Evolutionary conservation across 1,139 yeast genomes (phyloP).

Genomic region (Pichia sp.): DNA sequence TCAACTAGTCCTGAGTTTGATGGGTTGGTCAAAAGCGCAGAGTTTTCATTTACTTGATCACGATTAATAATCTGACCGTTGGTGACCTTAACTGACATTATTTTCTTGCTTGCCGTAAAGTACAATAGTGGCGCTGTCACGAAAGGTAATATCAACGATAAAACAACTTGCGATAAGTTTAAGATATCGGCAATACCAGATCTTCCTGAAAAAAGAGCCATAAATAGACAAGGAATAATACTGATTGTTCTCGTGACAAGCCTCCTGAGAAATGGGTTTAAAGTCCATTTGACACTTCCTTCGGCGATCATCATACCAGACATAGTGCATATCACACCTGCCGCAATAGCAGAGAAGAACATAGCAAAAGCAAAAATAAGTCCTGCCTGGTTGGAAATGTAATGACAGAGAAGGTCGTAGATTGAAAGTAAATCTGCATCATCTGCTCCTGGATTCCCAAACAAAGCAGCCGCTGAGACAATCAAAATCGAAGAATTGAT

Average conservation of each 20-base stretch:
- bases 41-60: slow-evolving; percentile 6
- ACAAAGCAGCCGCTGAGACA: slow-evolving; percentile 68
- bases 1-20: slow-evolving; percentile 33
- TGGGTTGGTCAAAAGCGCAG: slow-evolving; percentile 8
- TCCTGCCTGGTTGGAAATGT: slow-evolving; percentile 68
- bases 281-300: slow-evolving; percentile 70
- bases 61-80: slow-evolving; percentile 1
- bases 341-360: slow-evolving; percentile 74
- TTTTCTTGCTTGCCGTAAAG: slow-evolving; percentile 69
- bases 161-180: slow-evolving; percentile 70
- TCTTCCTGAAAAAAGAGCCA: slow-evolving; percentile 62
- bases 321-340: slow-evolving; percentile 78
- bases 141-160: slow-evolving; percentile 65
- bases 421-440: slow-evolving; percentile 76
- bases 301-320: slow-evolving; percentile 80
- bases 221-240: slow-evolving; percentile 63
- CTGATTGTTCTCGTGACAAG: slow-evolving; percentile 68
- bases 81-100: slow-evolving; percentile 48
- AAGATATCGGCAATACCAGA: slow-evolving; percentile 65
- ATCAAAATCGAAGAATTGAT: slow-evolving; percentile 71
- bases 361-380: slow-evolving; percentile 68
- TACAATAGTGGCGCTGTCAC: slow-evolving; percentile 86
- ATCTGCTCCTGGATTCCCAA: slow-evolving; percentile 54
- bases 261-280: slow-evolving; percentile 67
- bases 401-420: slow-evolving; percentile 54